phyloP scores from a whole-genome alignment of 73 alveolate genomes.

The Stentor roeselii region DNA sequence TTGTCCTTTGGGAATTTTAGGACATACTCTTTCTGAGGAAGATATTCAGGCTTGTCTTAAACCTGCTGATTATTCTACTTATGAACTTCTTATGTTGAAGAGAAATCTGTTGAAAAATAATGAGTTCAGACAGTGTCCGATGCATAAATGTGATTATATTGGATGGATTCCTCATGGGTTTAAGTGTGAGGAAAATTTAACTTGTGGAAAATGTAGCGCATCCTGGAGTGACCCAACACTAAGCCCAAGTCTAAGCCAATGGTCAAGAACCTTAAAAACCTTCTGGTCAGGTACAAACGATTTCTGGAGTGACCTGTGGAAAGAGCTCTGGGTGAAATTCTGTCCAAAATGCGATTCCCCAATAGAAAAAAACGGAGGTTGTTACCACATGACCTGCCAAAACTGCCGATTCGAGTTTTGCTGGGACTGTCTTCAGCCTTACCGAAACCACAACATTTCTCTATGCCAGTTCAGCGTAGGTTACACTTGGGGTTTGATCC shows the following conservation, averaged over 20 bases:
- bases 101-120: neutral
- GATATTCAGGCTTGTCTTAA: neutral
- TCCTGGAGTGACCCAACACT: neutral
- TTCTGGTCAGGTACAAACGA: neutral
- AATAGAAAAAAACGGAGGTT: slow-evolving; percentile 94
- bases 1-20: slow-evolving; percentile 10
- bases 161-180: neutral
- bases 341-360: slow-evolving; percentile 96
- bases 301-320: slow-evolving; percentile 32
- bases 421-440: slow-evolving; percentile 87
- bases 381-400: slow-evolving; percentile 93
- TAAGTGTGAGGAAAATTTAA: neutral
- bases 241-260: neutral
- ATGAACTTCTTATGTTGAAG: neutral
- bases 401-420: slow-evolving; percentile 89
- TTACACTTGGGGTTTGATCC: neutral
- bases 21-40: neutral
- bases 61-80: neutral
- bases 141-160: slow-evolving; percentile 1
- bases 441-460: slow-evolving; percentile 39
- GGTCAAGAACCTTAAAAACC: neutral
- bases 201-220: neutral
- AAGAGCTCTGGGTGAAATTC: slow-evolving; percentile 59
- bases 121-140: neutral
- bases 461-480: neutral